These are phyloP conservation scores for Chalaropsis thielavioides DNA, from an alignment of 2,329 filamentous ascomycete genomes.

Conservation along the genomic window DNA sequence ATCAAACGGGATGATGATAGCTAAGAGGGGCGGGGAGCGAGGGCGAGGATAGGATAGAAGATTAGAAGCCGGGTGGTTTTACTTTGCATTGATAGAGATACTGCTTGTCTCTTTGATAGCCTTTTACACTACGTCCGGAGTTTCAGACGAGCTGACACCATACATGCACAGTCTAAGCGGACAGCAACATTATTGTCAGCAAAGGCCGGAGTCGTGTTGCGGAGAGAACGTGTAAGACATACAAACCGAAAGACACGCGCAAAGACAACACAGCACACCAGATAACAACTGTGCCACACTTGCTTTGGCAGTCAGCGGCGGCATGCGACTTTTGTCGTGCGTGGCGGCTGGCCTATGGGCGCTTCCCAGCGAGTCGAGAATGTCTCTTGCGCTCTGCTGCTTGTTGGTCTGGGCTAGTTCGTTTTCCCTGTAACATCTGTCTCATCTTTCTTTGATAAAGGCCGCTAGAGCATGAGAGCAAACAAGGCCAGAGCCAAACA, in stretches of 20 bases:
- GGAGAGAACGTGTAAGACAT: neutral
- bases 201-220: neutral
- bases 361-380: neutral
- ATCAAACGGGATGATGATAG: slow-evolving; percentile 39
- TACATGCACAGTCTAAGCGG: no score
- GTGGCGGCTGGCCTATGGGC: neutral
- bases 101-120: neutral
- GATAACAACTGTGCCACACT: neutral
- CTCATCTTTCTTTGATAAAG: neutral
- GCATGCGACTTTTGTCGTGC: neutral
- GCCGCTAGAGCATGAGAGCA: neutral
- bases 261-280: neutral
- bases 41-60: neutral
- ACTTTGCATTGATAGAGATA: neutral
- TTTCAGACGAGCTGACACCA: neutral
- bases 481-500: neutral
- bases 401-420: neutral
- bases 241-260: neutral
- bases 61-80: neutral
- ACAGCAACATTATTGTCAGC: neutral
- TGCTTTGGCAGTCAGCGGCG: neutral
- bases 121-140: neutral
- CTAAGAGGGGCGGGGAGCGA: slow-evolving; percentile 14
- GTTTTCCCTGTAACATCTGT: neutral
- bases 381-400: neutral